Base-by-base conservation (phyloP, 495 filamentous ascomycete genomes). In the Rusavskia elegans region DNA sequence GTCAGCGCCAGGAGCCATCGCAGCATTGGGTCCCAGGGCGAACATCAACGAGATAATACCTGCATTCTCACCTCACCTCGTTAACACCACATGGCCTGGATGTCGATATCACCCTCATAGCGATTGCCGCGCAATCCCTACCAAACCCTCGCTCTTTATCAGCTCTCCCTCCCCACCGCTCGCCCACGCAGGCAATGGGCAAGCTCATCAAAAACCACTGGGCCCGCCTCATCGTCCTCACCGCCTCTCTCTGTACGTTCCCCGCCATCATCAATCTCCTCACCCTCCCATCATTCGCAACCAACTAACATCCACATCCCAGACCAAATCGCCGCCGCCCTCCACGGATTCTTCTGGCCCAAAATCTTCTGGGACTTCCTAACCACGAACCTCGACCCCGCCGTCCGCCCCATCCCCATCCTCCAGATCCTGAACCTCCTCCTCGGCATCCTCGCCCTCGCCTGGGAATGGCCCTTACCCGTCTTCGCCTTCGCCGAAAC, bases 191-290 rank as follows among this genome's bases (percentile, higher is more conserved):
- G 14, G 21, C 44, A 46, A 98, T 98, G 92, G 92, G 92, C 66
- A 87, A 81, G 63, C 80, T 98, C 57, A 98, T 98, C 72, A 97
- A 96, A 73, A 97, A 97, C 73, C 92, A 98, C 72, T 95, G 89
- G 86, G 93, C 86, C 49, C 80, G 92, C 48, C 80, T 96, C 58
- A 88, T 96, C 61, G 77, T 92, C 66, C 75, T 97, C 59, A 85
- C 87, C 2, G 84, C 92, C 5, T 81, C 85, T 64, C 68, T 71
- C 42, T 96, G 86, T 94, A 82, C 9, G 86, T 80, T 30, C 25
- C 44, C 53, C n/a, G 41, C 25, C n/a, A n/a, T n/a, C n/a, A n/a
- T n/a, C n/a, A n/a, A 32, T 46, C 49, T 17, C 30, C 23, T 27
- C 29, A 21, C 23, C 20, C n/a, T 14, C 16, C 21, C 13, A 3